Base-by-base conservation (phyloP, 345 rosid genomes). In the Linum trigynum region DNA sequence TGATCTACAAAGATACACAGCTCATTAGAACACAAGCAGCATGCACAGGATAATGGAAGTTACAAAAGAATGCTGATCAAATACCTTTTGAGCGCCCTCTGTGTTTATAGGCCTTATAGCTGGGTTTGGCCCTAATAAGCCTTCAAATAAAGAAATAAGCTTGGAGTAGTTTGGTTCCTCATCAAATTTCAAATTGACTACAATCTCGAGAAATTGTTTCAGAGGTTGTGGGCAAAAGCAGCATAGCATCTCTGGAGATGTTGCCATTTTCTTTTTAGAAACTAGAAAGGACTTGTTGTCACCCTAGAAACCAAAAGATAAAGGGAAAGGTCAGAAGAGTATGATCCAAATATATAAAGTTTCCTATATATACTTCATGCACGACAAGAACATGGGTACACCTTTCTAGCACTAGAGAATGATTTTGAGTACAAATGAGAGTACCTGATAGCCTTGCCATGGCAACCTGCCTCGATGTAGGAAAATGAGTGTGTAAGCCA, bases 401-500 rank as follows among this genome's bases (percentile, higher is more conserved):
- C 36, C 38, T 57, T 16, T 10, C 60, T 57, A 23, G 16, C 10
- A n/a, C 23, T 17, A 1, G 32, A 23, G 32, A 7, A 17, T 57
- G 36, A 37, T 9, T 57, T 57, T 37, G 38, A 17, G 7, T 57
- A 3, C 23, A 37, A 23, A 10, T 57, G 3, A 23, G 23, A 57
- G 8, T 14, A 66, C 77, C 73, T 74, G 77, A 65, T 74, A 74
- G 7, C 77, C 77, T 62, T 74, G 77, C 77, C 77, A 74, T 7
- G 77, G 77, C 23, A 74, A 63, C 55, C 77, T 69, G 62, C 77
- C 77, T 57, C 66, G 69, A 37, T 69, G 57, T 12, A 74, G 73
- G 69, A 74, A 74, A 64, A 74, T 74, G 66, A 74, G 69, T 16
- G 77, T 74, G 60, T 74, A 74, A 1, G 77, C 77, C 70, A 74